phyloP scores from a whole-genome alignment of 306 rosid species.

The Acmispon strigosus region DNA sequence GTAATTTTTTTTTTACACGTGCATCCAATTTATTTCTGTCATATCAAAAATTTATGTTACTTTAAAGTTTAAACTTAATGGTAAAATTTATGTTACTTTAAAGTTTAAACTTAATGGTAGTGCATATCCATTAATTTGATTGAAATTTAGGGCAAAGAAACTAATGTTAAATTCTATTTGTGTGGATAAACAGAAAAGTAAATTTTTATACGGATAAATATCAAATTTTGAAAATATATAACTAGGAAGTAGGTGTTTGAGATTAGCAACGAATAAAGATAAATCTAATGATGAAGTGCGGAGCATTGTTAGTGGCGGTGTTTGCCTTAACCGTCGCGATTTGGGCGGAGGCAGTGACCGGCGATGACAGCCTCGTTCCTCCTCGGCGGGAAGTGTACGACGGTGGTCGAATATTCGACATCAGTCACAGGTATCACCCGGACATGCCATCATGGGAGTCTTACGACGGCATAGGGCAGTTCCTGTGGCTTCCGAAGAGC shows the following conservation, averaged over 20 bases:
- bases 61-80: too few relatives aligned
- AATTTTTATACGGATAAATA: too few relatives aligned
- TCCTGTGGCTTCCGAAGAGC: slow-evolving; percentile 60
- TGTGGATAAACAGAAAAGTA: too few relatives aligned
- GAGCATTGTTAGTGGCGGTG: neutral
- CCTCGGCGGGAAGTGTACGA: slow-evolving; percentile 69
- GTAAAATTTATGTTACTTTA: too few relatives aligned
- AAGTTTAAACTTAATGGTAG: too few relatives aligned
- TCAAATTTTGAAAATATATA: too few relatives aligned
- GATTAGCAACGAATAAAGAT: neutral
- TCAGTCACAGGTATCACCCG: slow-evolving; percentile 56
- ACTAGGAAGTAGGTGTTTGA: neutral
- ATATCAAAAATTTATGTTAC: too few relatives aligned
- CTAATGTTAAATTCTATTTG: too few relatives aligned
- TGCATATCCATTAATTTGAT: too few relatives aligned
- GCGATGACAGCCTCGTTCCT: slow-evolving; percentile 25
- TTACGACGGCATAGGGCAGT: slow-evolving; percentile 51
- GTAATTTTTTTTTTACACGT: too few relatives aligned
- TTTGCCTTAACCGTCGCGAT: slow-evolving; percentile 11
- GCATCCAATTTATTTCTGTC: too few relatives aligned
- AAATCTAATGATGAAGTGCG: neutral
- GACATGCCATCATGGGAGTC: slow-evolving; percentile 58
- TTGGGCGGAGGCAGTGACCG: slow-evolving; percentile 1
- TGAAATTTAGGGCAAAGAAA: too few relatives aligned
- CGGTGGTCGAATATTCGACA: slow-evolving; percentile 63